Base-by-base conservation (phyloP, 345 rosid genomes). In the Pugionium cornutum region DNA sequence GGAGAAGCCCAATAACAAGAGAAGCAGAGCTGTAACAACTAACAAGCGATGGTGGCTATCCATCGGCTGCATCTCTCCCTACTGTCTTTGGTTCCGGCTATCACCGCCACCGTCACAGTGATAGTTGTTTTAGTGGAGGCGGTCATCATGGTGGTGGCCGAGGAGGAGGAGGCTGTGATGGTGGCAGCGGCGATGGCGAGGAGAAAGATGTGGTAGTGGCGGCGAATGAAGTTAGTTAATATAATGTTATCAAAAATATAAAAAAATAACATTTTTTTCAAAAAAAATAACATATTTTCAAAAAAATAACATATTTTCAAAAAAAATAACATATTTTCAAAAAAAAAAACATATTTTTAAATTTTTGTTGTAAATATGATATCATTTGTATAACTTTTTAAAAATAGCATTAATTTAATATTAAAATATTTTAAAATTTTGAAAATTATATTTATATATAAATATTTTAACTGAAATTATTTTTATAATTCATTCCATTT, bases 31-130 rank as follows among this genome's bases (percentile, higher is more conserved):
- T 36, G 56, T 53, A 29, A 36, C 61, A 34, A 45, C 41, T 4
- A 50, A 2, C n/a, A 43, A 53, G 28, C 54, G 11, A 31, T 53
- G 62, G 55, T 44, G 6, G 10, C 61, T 69, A 52, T 69, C 62
- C 74, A 44, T 55, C 55, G 3, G 67, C 68, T 44, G 54, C 61
- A 10, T 69, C 74, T 69, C 74, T 69, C 8, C 62, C 74, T 52
- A 52, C 67, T 52, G 18, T 60, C 26, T 61, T 54, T 48, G 37
- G 27, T 41, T 51, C 73, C 1, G 32, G 27, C 30, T 25, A 52
- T 42, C 30, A 36, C 2, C 39, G 43, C 3, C 50, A 59, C 7
- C 32, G 45, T 36, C 42, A 60, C 1, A 34, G 41, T 1, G 54
- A 53, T 5, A 25, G 53, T 45, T 42, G 65, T 32, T 4, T 35